Percentiles rank a stretch among this genome's conserved stretches.
Evolutionary conservation across 306 rosid species (phyloP).

Genomic region (Quercus robur): DNA sequence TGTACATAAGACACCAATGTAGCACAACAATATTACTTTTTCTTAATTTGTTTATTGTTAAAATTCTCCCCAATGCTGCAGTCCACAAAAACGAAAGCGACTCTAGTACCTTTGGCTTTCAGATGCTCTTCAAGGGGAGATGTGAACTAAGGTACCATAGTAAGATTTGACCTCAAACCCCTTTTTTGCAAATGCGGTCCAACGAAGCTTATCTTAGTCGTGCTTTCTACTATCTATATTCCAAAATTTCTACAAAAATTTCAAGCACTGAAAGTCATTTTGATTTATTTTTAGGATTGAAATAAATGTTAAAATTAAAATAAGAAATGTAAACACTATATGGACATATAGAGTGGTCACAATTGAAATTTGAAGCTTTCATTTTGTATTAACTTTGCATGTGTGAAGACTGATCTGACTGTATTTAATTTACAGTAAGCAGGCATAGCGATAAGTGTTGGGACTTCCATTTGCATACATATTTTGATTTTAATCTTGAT

Average conservation of each 20-base stretch:
- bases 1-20: too few relatives aligned
- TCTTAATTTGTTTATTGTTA: too few relatives aligned
- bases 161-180: too few relatives aligned
- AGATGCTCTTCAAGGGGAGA: too few relatives aligned
- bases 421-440: neutral
- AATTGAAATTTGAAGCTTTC: neutral
- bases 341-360: neutral
- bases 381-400: neutral
- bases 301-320: neutral
- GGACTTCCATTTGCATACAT: neutral
- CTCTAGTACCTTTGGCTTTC: too few relatives aligned
- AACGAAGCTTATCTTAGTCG: neutral
- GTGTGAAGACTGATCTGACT: neutral
- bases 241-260: neutral
- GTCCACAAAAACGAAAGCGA: too few relatives aligned
- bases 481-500: constrained; percentile 11
- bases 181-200: too few relatives aligned
- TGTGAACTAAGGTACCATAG: too few relatives aligned
- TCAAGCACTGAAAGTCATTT: neutral
- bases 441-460: neutral
- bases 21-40: too few relatives aligned
- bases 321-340: neutral
- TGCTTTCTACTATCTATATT: neutral
- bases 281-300: neutral
- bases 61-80: too few relatives aligned